Conservation (phyloP, 164 flowering plant genomes). For the Aristolochia fimbriata region DNA sequence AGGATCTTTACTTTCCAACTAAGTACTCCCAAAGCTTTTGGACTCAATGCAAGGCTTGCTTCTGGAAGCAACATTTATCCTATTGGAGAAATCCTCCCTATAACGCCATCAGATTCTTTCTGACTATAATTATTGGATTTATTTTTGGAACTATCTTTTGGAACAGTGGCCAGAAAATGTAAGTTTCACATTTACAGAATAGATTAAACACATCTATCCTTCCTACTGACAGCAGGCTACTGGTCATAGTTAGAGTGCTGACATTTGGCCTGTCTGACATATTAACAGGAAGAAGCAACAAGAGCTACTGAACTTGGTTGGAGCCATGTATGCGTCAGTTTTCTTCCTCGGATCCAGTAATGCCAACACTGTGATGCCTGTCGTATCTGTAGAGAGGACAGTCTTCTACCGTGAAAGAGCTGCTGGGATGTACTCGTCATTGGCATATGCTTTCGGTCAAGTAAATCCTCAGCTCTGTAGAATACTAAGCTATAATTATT, state of each 20-base stretch:
- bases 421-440: constrained; percentile 47
- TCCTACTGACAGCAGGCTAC: not conserved
- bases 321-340: constrained; percentile 42
- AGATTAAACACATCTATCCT: not conserved
- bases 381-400: constrained; percentile 49
- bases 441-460: constrained; percentile 46
- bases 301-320: constrained; percentile 42
- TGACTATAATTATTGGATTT: constrained; percentile 35
- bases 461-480: constrained; percentile 15
- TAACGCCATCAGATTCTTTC: constrained; percentile 35
- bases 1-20: constrained; percentile 46
- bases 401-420: constrained; percentile 65
- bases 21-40: constrained; percentile 40
- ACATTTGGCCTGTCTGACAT: not conserved
- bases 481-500: not conserved
- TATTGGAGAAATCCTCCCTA: constrained; percentile 53
- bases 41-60: constrained; percentile 46
- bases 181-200: constrained; percentile 13
- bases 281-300: constrained; percentile 33
- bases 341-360: constrained; percentile 45
- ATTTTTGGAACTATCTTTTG: constrained; percentile 51
- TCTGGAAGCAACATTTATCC: constrained; percentile 59
- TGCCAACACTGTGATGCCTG: constrained; percentile 33
- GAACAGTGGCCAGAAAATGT: constrained; percentile 26
- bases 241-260: not conserved